These are phyloP conservation scores for Ophiostoma sp. DNA, from an alignment of 2,329 filamentous ascomycete genomes.

Conservation along the genomic window DNA sequence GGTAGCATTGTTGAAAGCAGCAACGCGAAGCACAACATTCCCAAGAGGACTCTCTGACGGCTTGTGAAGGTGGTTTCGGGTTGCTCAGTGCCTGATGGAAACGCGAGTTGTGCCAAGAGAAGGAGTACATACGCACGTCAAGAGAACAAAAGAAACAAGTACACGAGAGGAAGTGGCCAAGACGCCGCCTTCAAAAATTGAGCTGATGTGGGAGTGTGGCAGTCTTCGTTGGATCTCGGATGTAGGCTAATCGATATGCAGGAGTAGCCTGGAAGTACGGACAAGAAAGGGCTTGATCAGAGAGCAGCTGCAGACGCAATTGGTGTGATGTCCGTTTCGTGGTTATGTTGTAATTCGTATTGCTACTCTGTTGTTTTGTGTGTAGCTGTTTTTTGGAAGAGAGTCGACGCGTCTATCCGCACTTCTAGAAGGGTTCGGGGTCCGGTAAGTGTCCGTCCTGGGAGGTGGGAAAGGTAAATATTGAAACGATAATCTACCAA, in stretches of 20 bases:
- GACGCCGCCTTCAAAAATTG: too few relatives aligned
- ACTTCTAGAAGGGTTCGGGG: constrained; percentile 11
- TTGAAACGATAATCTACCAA: not conserved
- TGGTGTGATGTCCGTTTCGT: not conserved
- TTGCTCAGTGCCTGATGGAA: not conserved
- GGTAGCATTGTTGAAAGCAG: not conserved
- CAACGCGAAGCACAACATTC: not conserved
- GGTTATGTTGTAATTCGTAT: not conserved
- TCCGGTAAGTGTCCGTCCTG: constrained; percentile 13
- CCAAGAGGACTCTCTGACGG: not conserved
- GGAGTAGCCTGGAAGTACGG: not conserved
- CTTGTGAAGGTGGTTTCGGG: not conserved
- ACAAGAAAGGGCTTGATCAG: not conserved
- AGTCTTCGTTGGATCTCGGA: not conserved
- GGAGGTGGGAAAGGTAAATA: not conserved
- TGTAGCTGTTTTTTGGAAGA: not conserved
- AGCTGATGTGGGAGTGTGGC: not conserved
- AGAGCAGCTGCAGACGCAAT: not conserved
- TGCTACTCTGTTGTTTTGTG: not conserved
- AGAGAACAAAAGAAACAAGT: too few relatives aligned
- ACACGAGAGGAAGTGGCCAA: too few relatives aligned
- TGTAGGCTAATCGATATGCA: not conserved
- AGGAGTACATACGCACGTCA: too few relatives aligned
- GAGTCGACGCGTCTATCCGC: not conserved
- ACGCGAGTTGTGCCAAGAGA: not conserved